Evolutionary conservation across 306 rosid genomes (phyloP).

Genomic region (Vachellia pachyceras): DNA sequence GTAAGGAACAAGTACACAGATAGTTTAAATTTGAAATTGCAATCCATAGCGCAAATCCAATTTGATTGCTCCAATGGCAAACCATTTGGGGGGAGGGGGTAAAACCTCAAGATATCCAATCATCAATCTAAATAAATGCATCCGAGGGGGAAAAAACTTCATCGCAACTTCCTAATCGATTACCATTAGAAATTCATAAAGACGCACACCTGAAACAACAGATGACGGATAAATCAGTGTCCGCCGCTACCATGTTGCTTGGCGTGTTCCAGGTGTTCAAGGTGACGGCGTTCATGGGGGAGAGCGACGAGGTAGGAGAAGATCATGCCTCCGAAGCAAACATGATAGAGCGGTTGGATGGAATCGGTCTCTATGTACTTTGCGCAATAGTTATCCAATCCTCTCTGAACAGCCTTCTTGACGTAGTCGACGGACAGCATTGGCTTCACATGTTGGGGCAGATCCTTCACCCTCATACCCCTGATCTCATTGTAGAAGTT

Average conservation of each 20-base stretch:
- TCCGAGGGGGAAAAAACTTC: neutral
- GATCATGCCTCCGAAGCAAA: constrained; percentile 70
- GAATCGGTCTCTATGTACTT: constrained; percentile 66
- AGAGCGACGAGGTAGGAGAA: constrained; percentile 69
- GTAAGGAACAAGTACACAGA: neutral
- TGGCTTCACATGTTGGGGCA: constrained; percentile 60
- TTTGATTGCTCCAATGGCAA: neutral
- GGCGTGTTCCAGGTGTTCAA: constrained; percentile 64
- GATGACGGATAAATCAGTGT: constrained; percentile 22
- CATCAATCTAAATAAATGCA: neutral
- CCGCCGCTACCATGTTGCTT: constrained; percentile 55
- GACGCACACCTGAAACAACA: constrained; percentile 27
- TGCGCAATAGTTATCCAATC: constrained; percentile 62
- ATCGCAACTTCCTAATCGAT: neutral
- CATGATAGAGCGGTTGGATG: constrained; percentile 52
- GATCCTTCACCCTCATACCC: constrained; percentile 61
- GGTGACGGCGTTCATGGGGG: constrained; percentile 75
- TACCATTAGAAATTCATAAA: neutral
- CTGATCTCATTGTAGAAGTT: constrained; percentile 63
- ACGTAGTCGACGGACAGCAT: constrained; percentile 48
- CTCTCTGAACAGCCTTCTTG: constrained; percentile 50
- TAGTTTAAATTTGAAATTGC: neutral
- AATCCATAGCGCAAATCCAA: neutral
- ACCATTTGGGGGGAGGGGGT: no score
- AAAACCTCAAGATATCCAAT: neutral